Base-by-base conservation (phyloP, 257 asterid genomes). In the Solanum medicagineum region DNA sequence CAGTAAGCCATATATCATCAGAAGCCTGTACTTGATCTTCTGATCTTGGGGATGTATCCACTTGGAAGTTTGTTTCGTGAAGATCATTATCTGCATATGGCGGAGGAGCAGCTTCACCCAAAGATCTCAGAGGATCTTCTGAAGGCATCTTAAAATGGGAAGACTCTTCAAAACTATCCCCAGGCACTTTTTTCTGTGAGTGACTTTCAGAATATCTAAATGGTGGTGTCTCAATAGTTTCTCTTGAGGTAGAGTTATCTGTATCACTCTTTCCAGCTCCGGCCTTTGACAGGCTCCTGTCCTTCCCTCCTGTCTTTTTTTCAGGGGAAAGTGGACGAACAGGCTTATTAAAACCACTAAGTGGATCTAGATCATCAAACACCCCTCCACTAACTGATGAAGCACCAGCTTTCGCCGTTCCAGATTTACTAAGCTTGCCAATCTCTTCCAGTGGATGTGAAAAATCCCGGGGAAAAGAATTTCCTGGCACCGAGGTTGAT, bases 311-410 rank as follows among this genome's bases (percentile, higher is more conserved):
- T 86, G 86, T 87, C 87, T 89, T 90, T 86, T 87, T 90, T 81
- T 92, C 94, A 49, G 94, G 87, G 56, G 97, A 94, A 87, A 90
- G 87, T 88, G 97, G 87, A 89, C 84, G 86, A 17, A 88, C 69
- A 84, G 96, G 85, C 81, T 92, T 94, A 63, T 89, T 92, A 77
- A 92, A 89, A 70, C 88, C 87, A 83, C 89, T 88, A 75, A 94
- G 93, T 83, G 98, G 94, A 91, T 97, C 98, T 75, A 95, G 85
- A 89, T 93, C 95, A 89, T 95, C 95, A 90, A 96, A 96, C 87
- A 88, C 91, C 86, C 93, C 94, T 81, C 88, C 94, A 86, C 89
- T 83, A 84, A 89, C 92, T 85, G 97, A 87, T 82, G 95, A 87
- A 83, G 87, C 86, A 85, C 91, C 97, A 86, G 89, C 87, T 87